A percentile compares a stretch with the other conserved stretches of the same genome.
phyloP scores from a whole-genome alignment of 2,329 filamentous ascomycete species.

The Plectosphaerella plurivora region DNA sequence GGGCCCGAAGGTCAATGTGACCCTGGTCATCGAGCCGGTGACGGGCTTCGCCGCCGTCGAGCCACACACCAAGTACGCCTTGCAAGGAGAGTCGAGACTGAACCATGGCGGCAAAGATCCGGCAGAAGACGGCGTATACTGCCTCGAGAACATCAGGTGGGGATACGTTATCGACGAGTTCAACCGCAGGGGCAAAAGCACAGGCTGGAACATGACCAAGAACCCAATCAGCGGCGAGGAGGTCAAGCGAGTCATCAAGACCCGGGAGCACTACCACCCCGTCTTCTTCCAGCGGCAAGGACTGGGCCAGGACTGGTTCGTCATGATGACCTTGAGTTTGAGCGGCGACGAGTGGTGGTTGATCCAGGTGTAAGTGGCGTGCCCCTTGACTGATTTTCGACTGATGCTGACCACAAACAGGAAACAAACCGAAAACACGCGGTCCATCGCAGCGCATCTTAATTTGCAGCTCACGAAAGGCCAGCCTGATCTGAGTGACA shows the following conservation, averaged over 20 bases:
- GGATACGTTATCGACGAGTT: constrained; percentile 58
- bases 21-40: constrained; percentile 67
- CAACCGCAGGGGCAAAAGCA: constrained; percentile 52
- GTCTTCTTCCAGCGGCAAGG: constrained; percentile 66
- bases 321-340: constrained; percentile 66
- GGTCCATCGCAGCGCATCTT: constrained; percentile 13
- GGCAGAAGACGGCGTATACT: constrained; percentile 49
- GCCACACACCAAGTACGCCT: constrained; percentile 54
- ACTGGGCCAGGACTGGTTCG: constrained; percentile 71
- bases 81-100: constrained; percentile 58
- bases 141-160: constrained; percentile 60
- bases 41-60: constrained; percentile 72
- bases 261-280: constrained; percentile 57
- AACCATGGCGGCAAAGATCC: constrained; percentile 54
- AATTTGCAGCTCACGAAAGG: constrained; percentile 37
- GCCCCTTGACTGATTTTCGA: background rate
- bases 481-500: constrained; percentile 38
- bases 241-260: constrained; percentile 56
- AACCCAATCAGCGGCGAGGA: constrained; percentile 47
- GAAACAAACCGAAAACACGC: constrained; percentile 18
- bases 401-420: constrained; percentile 12
- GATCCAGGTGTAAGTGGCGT: constrained; percentile 52
- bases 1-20: constrained; percentile 55
- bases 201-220: constrained; percentile 58
- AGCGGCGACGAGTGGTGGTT: constrained; percentile 78